phyloP scores from a whole-genome alignment of 2,329 filamentous ascomycete genomes.

The Aureobasidium uvarum region DNA sequence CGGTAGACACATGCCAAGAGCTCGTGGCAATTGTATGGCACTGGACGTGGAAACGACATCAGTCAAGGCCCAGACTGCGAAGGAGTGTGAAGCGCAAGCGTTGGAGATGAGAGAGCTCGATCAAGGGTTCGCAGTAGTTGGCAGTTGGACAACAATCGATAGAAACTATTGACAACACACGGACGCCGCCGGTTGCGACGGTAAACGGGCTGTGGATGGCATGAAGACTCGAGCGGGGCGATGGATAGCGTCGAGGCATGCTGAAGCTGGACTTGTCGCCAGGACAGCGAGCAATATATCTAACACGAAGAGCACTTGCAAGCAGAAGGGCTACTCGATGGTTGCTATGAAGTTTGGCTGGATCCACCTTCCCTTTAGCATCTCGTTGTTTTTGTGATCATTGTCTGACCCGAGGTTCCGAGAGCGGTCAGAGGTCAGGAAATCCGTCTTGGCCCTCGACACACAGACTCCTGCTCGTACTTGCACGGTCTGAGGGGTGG shows the following conservation, averaged over 20 bases:
- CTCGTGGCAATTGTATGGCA: not conserved
- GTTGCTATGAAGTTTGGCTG: conserved; percentile 6
- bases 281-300: not conserved
- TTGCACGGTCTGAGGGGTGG: not conserved
- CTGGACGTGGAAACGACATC: not conserved
- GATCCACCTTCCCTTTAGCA: not conserved
- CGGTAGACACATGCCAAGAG: not conserved
- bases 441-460: conserved; percentile 10
- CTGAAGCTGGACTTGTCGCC: not conserved
- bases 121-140: conserved; percentile 1
- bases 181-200: conserved; percentile 11
- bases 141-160: conserved; percentile 21
- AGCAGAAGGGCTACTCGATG: not conserved
- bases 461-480: conserved; percentile 1
- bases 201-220: conserved; percentile 16
- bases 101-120: not conserved
- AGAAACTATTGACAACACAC: conserved; percentile 22
- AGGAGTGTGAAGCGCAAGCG: not conserved
- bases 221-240: conserved; percentile 10
- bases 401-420: conserved; percentile 8
- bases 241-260: conserved; percentile 16
- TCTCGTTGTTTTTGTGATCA: not conserved
- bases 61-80: not conserved
- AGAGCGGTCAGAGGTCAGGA: conserved; percentile 19
- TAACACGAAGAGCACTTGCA: conserved; percentile 9